Evolutionary conservation across 805 yeast species (phyloP).

Genomic region (Lipomyces orientalis): DNA sequence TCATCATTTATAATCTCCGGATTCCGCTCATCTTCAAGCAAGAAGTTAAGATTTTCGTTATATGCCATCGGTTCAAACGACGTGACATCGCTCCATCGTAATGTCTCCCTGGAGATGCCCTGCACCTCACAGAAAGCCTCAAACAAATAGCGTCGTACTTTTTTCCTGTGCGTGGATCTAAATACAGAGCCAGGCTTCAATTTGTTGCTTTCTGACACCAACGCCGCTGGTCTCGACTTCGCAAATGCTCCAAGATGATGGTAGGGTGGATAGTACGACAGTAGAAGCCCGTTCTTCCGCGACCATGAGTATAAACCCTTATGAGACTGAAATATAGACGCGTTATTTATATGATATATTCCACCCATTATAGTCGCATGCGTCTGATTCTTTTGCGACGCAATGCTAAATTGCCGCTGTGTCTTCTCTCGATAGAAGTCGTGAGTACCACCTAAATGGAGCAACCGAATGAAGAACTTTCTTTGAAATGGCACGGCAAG

Average conservation of each 20-base stretch:
- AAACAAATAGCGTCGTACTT: conserved; percentile 15
- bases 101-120: conserved; percentile 26
- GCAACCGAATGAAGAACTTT: conserved; percentile 16
- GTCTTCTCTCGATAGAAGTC: conserved; percentile 10
- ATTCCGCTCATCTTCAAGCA: conserved; percentile 22
- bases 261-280: conserved; percentile 26
- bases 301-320: not conserved
- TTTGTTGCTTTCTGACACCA: not conserved
- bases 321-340: not conserved
- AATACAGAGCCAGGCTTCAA: conserved; percentile 15
- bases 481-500: conserved; percentile 24
- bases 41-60: conserved; percentile 14
- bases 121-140: conserved; percentile 26
- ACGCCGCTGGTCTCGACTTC: conserved; percentile 29
- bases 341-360: not conserved
- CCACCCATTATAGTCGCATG: conserved; percentile 12
- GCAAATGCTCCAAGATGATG: conserved; percentile 13
- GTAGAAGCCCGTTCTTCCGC: not conserved
- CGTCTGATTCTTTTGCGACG: conserved; percentile 20
- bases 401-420: conserved; percentile 8
- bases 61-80: conserved; percentile 26
- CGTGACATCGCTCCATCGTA: conserved; percentile 23
- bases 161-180: conserved; percentile 18
- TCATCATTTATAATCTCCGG: conserved; percentile 3
- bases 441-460: conserved; percentile 15